These are phyloP conservation scores for Chrysosporium queenslandicum DNA, from an alignment of 2,329 filamentous ascomycete species.

Conservation along the genomic window DNA sequence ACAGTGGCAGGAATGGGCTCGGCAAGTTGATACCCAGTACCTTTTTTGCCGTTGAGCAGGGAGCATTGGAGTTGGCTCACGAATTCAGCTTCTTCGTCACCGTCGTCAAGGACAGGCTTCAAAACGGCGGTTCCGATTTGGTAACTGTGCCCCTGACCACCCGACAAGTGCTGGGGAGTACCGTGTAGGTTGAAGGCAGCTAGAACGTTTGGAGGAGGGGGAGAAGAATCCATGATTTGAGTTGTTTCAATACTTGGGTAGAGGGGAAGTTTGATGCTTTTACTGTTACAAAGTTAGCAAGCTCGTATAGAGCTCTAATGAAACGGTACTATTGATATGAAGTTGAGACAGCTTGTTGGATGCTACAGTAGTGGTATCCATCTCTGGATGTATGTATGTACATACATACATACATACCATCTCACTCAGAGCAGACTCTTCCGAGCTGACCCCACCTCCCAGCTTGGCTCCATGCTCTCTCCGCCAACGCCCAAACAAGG, in stretches of 20 bases:
- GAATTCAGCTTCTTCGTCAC: constrained; percentile 8
- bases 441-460: too few relatives aligned
- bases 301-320: too few relatives aligned
- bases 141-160: constrained; percentile 10
- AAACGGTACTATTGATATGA: too few relatives aligned
- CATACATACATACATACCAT: too few relatives aligned
- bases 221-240: not conserved
- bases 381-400: too few relatives aligned
- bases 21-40: constrained; percentile 9
- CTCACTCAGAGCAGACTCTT: too few relatives aligned
- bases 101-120: constrained; percentile 10
- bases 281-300: too few relatives aligned
- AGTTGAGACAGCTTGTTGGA: too few relatives aligned
- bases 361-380: too few relatives aligned
- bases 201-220: not conserved
- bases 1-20: constrained; percentile 2
- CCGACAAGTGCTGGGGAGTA: constrained; percentile 5
- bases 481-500: too few relatives aligned
- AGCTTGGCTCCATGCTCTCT: too few relatives aligned
- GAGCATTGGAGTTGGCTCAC: not conserved
- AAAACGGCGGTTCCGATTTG: constrained; percentile 5
- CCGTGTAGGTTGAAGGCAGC: constrained; percentile 3
- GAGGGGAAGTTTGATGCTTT: too few relatives aligned
- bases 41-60: not conserved
- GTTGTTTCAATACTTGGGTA: not conserved